phyloP scores from a whole-genome alignment of 805 yeast genomes.

The Lipomyces sp. region DNA sequence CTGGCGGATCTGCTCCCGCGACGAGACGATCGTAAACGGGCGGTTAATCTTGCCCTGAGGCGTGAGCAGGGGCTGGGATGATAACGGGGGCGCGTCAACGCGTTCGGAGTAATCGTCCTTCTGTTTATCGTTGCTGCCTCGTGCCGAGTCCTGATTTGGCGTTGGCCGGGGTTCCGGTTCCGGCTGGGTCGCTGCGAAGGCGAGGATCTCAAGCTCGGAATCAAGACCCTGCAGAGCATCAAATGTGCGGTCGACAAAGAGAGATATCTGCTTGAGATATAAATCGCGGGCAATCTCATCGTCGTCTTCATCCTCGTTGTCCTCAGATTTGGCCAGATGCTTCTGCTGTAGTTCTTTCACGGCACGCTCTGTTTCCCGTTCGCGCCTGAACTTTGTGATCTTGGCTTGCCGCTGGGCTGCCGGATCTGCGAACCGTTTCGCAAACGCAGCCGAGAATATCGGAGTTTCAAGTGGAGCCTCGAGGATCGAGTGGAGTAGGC shows the following conservation, averaged over 20 bases:
- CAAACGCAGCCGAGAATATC: conserved; percentile 7
- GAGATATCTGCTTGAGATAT: conserved; percentile 53
- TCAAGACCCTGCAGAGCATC: conserved; percentile 53
- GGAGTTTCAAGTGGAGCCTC: conserved; percentile 19
- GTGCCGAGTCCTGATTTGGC: conserved; percentile 20
- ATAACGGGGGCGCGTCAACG: conserved; percentile 45
- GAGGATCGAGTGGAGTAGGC: conserved; percentile 6
- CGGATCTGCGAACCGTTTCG: conserved; percentile 34
- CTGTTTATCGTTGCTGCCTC: conserved; percentile 29
- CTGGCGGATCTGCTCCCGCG: conserved; percentile 52
- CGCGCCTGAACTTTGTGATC: conserved; percentile 62
- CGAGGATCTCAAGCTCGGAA: conserved; percentile 66
- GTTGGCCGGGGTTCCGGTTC: conserved; percentile 26
- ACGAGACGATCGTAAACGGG: conserved; percentile 71
- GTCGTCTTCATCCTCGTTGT: conserved; percentile 44
- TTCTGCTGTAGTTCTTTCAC: conserved; percentile 41
- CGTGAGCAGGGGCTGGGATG: conserved; percentile 49
- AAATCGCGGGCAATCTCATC: conserved; percentile 63
- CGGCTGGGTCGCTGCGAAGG: conserved; percentile 34
- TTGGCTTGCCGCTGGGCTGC: conserved; percentile 61
- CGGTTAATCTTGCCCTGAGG: conserved; percentile 73
- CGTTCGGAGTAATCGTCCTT: conserved; percentile 58
- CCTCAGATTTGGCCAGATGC: not conserved
- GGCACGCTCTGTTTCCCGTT: conserved; percentile 50
- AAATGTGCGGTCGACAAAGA: conserved; percentile 54